A percentile compares a stretch with the other conserved stretches of the same genome.
Evolutionary conservation across 2,329 filamentous ascomycete genomes (phyloP).

Genomic region (Didymella sp.): DNA sequence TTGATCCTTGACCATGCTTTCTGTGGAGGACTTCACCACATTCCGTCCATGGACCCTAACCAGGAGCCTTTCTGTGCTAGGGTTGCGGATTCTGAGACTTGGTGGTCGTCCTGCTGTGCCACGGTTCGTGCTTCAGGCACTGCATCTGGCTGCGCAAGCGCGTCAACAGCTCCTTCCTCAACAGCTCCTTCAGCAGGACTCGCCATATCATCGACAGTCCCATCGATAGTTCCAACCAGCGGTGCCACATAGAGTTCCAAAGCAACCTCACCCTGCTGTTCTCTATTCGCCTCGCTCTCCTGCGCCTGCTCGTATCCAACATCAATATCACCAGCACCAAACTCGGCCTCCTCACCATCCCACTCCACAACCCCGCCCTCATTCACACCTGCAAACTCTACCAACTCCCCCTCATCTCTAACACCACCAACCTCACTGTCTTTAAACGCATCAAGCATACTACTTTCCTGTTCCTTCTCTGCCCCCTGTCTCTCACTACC

Average conservation of each 20-base stretch:
- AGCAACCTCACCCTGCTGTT: background rate
- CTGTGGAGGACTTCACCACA: background rate
- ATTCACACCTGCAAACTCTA: background rate
- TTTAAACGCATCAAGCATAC: background rate
- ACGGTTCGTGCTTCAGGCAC: background rate
- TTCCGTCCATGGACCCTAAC: background rate
- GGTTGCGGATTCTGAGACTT: background rate
- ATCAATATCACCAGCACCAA: background rate
- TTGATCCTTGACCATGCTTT: background rate
- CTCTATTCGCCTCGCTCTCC: background rate
- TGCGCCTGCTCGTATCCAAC: background rate
- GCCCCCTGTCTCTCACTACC: constrained; percentile 1
- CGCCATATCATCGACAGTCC: background rate
- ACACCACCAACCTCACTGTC: background rate
- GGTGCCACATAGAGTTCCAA: background rate
- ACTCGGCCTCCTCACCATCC: constrained; percentile 2
- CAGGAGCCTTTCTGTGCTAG: background rate
- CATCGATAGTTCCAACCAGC: background rate
- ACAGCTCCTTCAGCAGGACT: background rate
- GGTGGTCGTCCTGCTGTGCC: background rate
- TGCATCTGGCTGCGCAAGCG: background rate
- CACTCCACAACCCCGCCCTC: background rate
- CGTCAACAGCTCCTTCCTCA: background rate
- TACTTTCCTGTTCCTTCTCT: background rate
- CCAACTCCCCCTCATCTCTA: background rate